phyloP scores from a whole-genome alignment of 2,329 filamentous ascomycete species.

The Aspergillus arachidicola region DNA sequence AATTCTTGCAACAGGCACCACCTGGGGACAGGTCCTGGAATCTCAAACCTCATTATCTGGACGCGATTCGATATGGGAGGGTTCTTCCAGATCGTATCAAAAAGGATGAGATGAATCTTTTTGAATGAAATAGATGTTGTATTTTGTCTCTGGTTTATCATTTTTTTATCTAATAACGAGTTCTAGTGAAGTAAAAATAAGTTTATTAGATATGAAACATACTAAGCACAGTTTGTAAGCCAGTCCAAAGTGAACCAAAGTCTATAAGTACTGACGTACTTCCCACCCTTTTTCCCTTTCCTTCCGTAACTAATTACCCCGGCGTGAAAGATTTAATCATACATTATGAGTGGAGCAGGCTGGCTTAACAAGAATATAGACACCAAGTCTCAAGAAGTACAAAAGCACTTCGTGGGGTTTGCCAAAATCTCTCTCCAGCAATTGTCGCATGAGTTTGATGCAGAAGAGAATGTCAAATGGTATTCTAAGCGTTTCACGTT shows the following conservation, averaged over 20 bases:
- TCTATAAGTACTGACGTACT: neutral
- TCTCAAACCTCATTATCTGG: neutral
- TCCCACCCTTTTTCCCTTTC: neutral
- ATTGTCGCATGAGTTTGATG: neutral
- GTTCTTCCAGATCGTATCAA: conserved; percentile 1
- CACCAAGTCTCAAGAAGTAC: conserved; percentile 3
- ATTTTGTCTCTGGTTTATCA: neutral
- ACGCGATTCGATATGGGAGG: conserved; percentile 2
- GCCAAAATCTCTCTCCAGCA: conserved; percentile 1
- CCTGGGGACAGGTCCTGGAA: conserved; percentile 1
- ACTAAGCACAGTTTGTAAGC: neutral
- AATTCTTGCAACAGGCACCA: conserved; percentile 1
- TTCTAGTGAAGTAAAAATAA: neutral
- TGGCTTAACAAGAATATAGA: conserved; percentile 1
- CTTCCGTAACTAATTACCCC: neutral
- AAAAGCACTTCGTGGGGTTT: neutral
- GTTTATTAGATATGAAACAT: neutral
- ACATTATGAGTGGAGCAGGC: neutral
- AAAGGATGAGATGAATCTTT: neutral
- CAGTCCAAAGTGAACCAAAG: neutral
- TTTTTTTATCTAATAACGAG: neutral
- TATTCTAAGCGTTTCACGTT: neutral
- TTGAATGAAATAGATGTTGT: conserved; percentile 1
- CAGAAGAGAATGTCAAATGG: conserved; percentile 1
- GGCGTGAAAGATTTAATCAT: neutral